Base-by-base conservation (phyloP, 495 filamentous ascomycete genomes). In the Thermochaetoides thermophila region DNA sequence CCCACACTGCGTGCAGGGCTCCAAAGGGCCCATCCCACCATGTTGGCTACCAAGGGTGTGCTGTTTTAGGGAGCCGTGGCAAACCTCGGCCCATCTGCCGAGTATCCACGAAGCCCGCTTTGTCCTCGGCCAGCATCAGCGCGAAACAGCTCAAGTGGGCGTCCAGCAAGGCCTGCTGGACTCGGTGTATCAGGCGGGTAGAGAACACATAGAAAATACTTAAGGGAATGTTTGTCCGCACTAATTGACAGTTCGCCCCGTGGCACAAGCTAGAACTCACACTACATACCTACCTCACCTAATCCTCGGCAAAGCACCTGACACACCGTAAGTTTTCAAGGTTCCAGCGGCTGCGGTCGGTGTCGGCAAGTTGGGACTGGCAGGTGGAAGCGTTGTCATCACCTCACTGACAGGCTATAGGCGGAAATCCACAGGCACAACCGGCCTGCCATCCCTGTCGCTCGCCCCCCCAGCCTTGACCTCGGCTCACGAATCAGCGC, bases 401-500 rank as follows among this genome's bases (percentile, higher is more conserved):
- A 13, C 24, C 24, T 26, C 24, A 26, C 24, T 26, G 8, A 26
- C 24, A 26, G 24, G 7, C 23, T 5, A 9, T 2, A 26, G 27
- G 38, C 32, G 31, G 26, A 20, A 27, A 12, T 17, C 21, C 22
- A 35, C 21, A 29, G 35, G 28, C 28, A 23, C 27, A 38, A 17
- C 32, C 34, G n/a, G n/a, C n/a, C n/a, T n/a, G n/a, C 44, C 44
- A 42, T 34, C 31, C 30, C 37, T 2, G 11, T 23, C 34, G 11
- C 34, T 34, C 31, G 37, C 31, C 43, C 40, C 35, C 40, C 39
- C 42, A 12, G 18, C 18, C 25, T 35, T 34, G 47, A 52, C 51
- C 55, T 57, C 57, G 55, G 55, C 55, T 48, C 55, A 56, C 55
- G 56, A 62, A 63, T 63, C 58, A 62, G 58, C 53, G 49, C 43